Evolutionary conservation across 768 basidiomycete genomes (phyloP).

Genomic region (Collybiopsis luxurians): DNA sequence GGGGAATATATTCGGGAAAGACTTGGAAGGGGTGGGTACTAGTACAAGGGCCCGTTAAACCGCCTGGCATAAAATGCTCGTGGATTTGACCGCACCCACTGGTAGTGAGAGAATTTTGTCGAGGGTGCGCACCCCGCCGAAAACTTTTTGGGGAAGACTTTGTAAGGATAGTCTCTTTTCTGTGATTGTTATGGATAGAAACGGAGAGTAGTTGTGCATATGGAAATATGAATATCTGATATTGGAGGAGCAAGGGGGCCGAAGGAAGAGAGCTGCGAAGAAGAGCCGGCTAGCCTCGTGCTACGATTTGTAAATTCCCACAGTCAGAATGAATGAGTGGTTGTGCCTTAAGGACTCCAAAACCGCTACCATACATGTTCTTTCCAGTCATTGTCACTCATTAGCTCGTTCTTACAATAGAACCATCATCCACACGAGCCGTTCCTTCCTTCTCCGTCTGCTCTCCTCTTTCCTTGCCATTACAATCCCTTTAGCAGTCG

Average conservation of each 20-base stretch:
- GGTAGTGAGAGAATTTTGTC: not conserved
- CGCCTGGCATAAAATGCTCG: not conserved
- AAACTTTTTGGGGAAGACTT: no score
- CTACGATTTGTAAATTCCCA: constrained; percentile 1
- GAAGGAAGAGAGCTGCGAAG: not conserved
- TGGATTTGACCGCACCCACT: not conserved
- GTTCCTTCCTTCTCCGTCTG: not conserved
- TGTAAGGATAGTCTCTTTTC: no score
- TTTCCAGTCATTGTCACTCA: constrained; percentile 3
- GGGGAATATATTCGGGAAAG: constrained; percentile 6
- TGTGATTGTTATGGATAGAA: no score
- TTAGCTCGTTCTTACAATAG: constrained; percentile 3
- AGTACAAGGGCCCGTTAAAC: not conserved
- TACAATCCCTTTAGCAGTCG: not conserved
- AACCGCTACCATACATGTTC: constrained; percentile 1
- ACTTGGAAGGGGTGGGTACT: not conserved
- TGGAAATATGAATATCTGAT: no score
- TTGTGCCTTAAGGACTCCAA: not conserved
- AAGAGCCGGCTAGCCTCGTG: not conserved
- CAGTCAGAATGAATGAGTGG: not conserved
- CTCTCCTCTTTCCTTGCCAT: constrained; percentile 1
- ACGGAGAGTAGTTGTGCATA: no score
- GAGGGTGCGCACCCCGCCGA: no score
- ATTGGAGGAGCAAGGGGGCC: no score
- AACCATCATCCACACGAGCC: not conserved